Conservation (phyloP, 768 basidiomycete genomes). For the Multifurca ochricompacta region DNA sequence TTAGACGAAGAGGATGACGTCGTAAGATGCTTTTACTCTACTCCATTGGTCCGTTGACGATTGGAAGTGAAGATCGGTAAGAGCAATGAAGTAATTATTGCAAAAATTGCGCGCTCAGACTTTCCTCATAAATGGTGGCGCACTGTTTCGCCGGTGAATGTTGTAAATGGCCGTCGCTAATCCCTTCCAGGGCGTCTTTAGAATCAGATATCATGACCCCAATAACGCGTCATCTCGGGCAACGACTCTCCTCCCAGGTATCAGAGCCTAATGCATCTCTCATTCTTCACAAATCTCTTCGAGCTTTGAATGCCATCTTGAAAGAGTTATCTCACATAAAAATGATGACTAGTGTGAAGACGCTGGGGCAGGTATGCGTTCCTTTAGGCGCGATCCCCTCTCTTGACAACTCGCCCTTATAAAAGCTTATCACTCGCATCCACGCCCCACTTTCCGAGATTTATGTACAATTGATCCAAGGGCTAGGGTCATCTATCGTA, state of each 20-base stretch:
- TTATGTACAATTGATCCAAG: conserved; percentile 48
- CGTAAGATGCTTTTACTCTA: conserved; percentile 33
- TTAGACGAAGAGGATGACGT: conserved; percentile 73
- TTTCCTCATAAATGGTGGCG: conserved; percentile 65
- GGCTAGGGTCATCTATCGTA: conserved; percentile 29
- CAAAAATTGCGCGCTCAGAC: conserved; percentile 72
- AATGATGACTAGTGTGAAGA: conserved; percentile 58
- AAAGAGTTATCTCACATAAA: conserved; percentile 68
- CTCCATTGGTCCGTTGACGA: conserved; percentile 7
- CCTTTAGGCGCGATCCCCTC: not conserved
- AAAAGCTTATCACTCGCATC: conserved; percentile 49
- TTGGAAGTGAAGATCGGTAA: conserved; percentile 54
- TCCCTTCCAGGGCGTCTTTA: conserved; percentile 46
- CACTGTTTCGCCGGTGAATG: not conserved
- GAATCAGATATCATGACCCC: conserved; percentile 44
- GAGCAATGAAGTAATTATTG: conserved; percentile 65
- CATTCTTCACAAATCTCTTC: conserved; percentile 50
- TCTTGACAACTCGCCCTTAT: conserved; percentile 1
- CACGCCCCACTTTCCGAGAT: conserved; percentile 50
- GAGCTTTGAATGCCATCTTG: conserved; percentile 54
- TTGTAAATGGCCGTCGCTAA: not conserved
- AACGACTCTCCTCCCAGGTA: conserved; percentile 33
- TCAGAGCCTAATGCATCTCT: conserved; percentile 40
- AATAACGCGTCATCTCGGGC: conserved; percentile 47
- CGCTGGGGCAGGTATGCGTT: conserved; percentile 50